Evolutionary conservation across 1,139 yeast species (phyloP).

Genomic region (Keqinozyma sinolaborantium): DNA sequence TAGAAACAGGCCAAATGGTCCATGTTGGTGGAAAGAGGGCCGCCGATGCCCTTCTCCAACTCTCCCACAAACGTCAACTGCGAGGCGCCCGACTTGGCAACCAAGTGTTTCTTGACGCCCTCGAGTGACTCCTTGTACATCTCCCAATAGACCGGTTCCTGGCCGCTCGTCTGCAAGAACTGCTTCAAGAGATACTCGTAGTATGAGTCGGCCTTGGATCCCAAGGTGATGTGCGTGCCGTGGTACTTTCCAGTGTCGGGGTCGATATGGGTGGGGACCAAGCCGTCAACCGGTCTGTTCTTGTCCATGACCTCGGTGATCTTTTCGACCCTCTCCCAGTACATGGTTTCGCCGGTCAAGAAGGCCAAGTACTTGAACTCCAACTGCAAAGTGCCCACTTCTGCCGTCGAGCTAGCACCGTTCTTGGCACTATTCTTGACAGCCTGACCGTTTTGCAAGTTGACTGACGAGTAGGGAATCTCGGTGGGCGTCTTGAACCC

Average conservation of each 20-base stretch:
- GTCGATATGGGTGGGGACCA: slow-evolving; percentile 76
- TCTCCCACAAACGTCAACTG: slow-evolving; percentile 76
- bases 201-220: slow-evolving; percentile 91
- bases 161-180: slow-evolving; percentile 69
- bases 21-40: slow-evolving; percentile 71
- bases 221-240: slow-evolving; percentile 68
- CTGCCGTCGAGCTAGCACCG: slow-evolving; percentile 79
- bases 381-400: slow-evolving; percentile 81
- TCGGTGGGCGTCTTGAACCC: slow-evolving; percentile 68
- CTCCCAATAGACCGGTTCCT: slow-evolving; percentile 58
- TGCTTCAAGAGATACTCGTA: slow-evolving; percentile 89
- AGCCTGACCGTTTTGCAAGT: slow-evolving; percentile 61
- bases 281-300: slow-evolving; percentile 61
- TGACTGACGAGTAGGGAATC: slow-evolving; percentile 77
- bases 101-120: slow-evolving; percentile 64
- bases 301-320: slow-evolving; percentile 65
- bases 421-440: slow-evolving; percentile 58
- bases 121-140: slow-evolving; percentile 77
- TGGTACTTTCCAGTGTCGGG: slow-evolving; percentile 73
- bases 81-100: slow-evolving; percentile 59
- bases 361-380: slow-evolving; percentile 83
- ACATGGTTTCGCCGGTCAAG: slow-evolving; percentile 73
- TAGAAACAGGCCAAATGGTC: slow-evolving; percentile 92
- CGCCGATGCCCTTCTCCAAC: slow-evolving; percentile 61
- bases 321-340: slow-evolving; percentile 76